Evolutionary conservation across 495 filamentous ascomycete genomes (phyloP).

Genomic region (Hypoxylon lenormandii): DNA sequence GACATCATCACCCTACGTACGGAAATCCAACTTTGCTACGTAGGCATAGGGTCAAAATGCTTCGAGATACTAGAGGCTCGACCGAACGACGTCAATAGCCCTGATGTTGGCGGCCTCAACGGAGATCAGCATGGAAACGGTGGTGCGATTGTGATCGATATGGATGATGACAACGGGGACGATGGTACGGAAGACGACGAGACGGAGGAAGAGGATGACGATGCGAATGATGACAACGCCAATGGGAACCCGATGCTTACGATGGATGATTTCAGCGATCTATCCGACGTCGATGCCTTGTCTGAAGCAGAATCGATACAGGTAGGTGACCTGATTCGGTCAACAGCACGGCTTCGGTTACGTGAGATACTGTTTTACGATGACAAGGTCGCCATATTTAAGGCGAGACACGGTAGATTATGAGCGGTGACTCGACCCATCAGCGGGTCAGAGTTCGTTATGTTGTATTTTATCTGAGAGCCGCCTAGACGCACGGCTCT

Average conservation of each 20-base stretch:
- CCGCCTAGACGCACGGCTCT: constrained; percentile 19
- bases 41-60: constrained; percentile 84
- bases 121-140: constrained; percentile 52
- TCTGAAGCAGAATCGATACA: constrained; percentile 68
- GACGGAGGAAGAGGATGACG: constrained; percentile 63
- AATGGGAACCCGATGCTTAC: constrained; percentile 59
- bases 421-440: constrained; percentile 52
- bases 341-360: constrained; percentile 70
- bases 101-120: constrained; percentile 54
- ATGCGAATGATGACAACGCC: constrained; percentile 56
- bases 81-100: constrained; percentile 60
- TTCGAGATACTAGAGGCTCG: constrained; percentile 85
- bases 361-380: constrained; percentile 91
- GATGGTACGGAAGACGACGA: constrained; percentile 62
- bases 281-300: constrained; percentile 65
- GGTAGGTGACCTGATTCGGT: constrained; percentile 57
- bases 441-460: constrained; percentile 13
- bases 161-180: constrained; percentile 60
- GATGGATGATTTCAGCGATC: constrained; percentile 58
- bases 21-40: constrained; percentile 84
- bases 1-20: constrained; percentile 88
- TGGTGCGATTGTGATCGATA: constrained; percentile 52
- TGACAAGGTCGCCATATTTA: constrained; percentile 87
- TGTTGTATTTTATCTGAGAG: constrained; percentile 31
- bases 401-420: constrained; percentile 77